These are phyloP conservation scores for Daldinia decipiens DNA, from an alignment of 495 filamentous ascomycete genomes.

Conservation along the genomic window DNA sequence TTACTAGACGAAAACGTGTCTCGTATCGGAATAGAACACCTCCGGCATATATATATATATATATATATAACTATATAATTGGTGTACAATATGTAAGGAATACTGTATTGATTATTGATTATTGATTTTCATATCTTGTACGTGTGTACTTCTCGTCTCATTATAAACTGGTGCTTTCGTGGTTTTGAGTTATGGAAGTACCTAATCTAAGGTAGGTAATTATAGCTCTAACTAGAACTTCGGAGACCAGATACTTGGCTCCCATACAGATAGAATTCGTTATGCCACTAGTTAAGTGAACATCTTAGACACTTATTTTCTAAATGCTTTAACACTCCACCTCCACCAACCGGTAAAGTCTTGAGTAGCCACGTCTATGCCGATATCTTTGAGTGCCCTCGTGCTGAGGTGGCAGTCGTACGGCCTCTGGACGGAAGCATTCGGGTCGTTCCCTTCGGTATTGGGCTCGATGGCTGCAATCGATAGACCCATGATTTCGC, in stretches of 20 bases:
- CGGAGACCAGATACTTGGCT: constrained; percentile 7
- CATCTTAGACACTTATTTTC: constrained; percentile 51
- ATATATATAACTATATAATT: no score
- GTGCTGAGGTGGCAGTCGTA: constrained; percentile 92
- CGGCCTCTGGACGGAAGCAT: constrained; percentile 77
- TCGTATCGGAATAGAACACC: constrained; percentile 11
- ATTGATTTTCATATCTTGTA: neutral
- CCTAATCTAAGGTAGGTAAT: neutral
- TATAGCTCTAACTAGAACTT: constrained; percentile 18
- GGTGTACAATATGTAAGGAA: neutral
- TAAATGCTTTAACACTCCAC: constrained; percentile 60
- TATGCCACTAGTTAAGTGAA: constrained; percentile 4
- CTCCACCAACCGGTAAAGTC: constrained; percentile 88
- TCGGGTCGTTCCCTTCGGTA: constrained; percentile 79
- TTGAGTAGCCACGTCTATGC: constrained; percentile 77
- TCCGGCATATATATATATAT: neutral
- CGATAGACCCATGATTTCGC: constrained; percentile 80
- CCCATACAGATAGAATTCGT: constrained; percentile 23
- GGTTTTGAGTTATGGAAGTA: neutral
- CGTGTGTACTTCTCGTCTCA: neutral
- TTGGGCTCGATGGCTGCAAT: constrained; percentile 76
- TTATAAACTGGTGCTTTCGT: neutral
- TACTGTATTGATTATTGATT: no score
- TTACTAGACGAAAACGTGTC: neutral
- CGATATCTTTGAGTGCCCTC: constrained; percentile 75